Conservation (phyloP, 2,329 filamentous ascomycete species). For the Coleophoma crateriformis region DNA sequence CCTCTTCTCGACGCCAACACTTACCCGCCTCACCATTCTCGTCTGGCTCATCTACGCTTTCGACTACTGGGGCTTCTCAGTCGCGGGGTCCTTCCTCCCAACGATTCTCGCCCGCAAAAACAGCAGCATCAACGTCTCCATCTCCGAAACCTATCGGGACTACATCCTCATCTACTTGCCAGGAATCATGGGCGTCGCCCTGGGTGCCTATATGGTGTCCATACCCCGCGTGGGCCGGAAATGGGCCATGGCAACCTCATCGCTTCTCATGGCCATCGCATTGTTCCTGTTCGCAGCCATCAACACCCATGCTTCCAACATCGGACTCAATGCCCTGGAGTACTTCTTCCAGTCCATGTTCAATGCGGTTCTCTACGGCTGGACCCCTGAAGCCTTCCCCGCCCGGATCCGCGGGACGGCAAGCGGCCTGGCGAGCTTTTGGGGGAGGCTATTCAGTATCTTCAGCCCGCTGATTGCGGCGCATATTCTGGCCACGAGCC, state of each 20-base stretch:
- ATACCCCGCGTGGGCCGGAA: constrained; percentile 18
- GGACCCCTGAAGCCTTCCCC: constrained; percentile 25
- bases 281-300: constrained; percentile 21
- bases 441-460: constrained; percentile 52
- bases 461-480: constrained; percentile 51
- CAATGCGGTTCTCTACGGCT: constrained; percentile 17
- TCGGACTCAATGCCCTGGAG: constrained; percentile 24
- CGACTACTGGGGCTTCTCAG: constrained; percentile 40
- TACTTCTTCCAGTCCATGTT: constrained; percentile 26
- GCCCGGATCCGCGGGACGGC: constrained; percentile 45
- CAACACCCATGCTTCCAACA: constrained; percentile 19
- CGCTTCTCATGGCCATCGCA: constrained; percentile 19
- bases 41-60: constrained; percentile 45
- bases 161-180: constrained; percentile 30
- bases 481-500: constrained; percentile 30
- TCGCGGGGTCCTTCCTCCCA: constrained; percentile 33
- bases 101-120: constrained; percentile 26
- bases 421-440: constrained; percentile 51
- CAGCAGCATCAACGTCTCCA: constrained; percentile 11
- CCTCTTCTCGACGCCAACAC: constrained; percentile 35
- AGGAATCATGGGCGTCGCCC: constrained; percentile 24
- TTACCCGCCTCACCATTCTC: constrained; percentile 38
- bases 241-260: constrained; percentile 21
- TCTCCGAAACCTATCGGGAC: constrained; percentile 26
- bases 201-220: constrained; percentile 12